Evolutionary conservation across 768 basidiomycete genomes (phyloP).

Genomic region (Pleurotus sapidus): DNA sequence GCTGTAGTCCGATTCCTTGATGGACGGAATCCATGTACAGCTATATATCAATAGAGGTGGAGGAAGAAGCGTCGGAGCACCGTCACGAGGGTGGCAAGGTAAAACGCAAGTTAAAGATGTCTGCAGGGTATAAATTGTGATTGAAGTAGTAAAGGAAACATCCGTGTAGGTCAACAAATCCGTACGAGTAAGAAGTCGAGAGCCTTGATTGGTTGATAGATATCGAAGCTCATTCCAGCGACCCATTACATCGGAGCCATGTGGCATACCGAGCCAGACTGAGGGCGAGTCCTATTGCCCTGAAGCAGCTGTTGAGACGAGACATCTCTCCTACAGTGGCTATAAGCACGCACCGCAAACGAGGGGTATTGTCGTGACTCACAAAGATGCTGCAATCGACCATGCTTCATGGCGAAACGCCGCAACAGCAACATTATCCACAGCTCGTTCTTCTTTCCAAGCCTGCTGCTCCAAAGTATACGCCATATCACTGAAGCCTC

Average conservation of each 20-base stretch:
- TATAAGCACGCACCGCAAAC: background rate
- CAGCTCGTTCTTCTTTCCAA: constrained; percentile 70
- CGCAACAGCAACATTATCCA: constrained; percentile 65
- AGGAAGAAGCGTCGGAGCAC: no score
- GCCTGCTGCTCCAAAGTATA: constrained; percentile 57
- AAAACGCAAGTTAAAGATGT: no score
- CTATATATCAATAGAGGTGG: no score
- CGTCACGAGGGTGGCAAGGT: no score
- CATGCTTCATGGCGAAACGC: constrained; percentile 72
- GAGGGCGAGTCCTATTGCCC: background rate
- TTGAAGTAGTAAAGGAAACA: no score
- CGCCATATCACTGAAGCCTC: constrained; percentile 65
- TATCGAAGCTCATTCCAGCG: constrained; percentile 4
- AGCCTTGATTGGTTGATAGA: background rate
- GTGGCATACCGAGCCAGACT: background rate
- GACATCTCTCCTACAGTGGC: background rate
- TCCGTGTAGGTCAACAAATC: background rate
- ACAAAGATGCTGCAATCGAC: constrained; percentile 34
- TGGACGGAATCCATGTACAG: background rate
- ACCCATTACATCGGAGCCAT: constrained; percentile 3
- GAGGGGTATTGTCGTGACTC: background rate
- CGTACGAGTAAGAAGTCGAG: background rate
- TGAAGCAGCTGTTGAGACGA: constrained; percentile 9
- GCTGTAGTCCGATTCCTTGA: background rate
- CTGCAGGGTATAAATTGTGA: no score